Base-by-base conservation (phyloP, 176 grass and related monocot species). In the Leersia perrieri region DNA sequence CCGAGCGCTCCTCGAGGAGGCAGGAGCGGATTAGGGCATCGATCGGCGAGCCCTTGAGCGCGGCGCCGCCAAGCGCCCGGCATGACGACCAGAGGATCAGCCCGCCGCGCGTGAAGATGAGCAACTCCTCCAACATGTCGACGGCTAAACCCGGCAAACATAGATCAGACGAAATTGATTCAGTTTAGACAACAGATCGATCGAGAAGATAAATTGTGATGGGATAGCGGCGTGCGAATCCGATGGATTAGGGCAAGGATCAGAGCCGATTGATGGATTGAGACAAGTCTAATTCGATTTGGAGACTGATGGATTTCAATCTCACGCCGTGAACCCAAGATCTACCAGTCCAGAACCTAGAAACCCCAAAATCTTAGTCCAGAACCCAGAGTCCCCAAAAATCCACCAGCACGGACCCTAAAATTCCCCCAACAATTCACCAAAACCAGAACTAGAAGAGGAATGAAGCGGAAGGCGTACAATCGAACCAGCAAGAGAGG, bases 11-110 rank as follows among this genome's bases (percentile, higher is more conserved):
- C 92, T 98, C 95, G 41, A 98, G 86, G 74, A 98, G 92, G 81
- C 95, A 98, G 12, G 95, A 94, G 20, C 92, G 88, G 92, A 98
- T 98, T 67, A 98, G 80, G 53, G 88, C 86, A 68, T 98, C 95
- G 83, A 98, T 92, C 5, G 95, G 95, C 33, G 95, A 91, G 10
- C 95, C 95, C 90, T 79, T 98, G 68, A 98, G 92, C 0, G 88
- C 75, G 1, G 86, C 87, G 11, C 61, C 85, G 64, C 90, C 90
- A 4, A 94, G 86, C 0, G 83, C 88, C 0, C 87, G 77, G 89
- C 92, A 95, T 1, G 92, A 95, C 11, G 92, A 95, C 95, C 95
- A 94, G 6, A 98, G 84, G 86, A 98, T 94, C n/a, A 98, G 84
- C 12, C 95, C 95, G 5, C 95, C 95, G 7, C 92, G 85, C 58